These are phyloP conservation scores for Eimeria acervulina DNA, from an alignment of 169 alveolate species.

Conservation along the genomic window DNA sequence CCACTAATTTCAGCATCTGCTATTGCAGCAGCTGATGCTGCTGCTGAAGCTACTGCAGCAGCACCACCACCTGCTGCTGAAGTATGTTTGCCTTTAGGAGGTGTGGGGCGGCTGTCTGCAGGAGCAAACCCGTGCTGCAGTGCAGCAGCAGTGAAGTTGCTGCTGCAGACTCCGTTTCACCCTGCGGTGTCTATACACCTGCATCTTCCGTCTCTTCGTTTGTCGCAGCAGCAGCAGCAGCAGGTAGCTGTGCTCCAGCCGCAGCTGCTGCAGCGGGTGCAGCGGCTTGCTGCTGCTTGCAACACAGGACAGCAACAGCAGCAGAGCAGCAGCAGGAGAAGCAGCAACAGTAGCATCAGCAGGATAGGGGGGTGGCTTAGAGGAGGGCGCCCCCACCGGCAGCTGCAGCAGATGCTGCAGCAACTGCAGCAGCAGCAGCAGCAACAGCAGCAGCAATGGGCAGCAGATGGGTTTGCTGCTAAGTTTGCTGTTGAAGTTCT, in stretches of 20 bases:
- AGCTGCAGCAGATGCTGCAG: not conserved
- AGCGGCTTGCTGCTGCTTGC: too few species aligned
- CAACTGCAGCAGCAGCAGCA: slow-evolving; percentile 2
- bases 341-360: slow-evolving; percentile 11
- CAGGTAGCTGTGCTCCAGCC: not conserved
- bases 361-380: not conserved
- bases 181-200: slow-evolving; percentile 25
- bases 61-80: not conserved
- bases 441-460: slow-evolving; percentile 2
- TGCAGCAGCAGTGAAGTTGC: slow-evolving; percentile 2
- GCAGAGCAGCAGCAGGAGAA: too few species aligned
- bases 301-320: too few species aligned
- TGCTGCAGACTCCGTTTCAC: slow-evolving; percentile 37
- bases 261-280: not conserved
- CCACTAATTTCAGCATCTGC: not conserved
- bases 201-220: not conserved
- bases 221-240: slow-evolving; percentile 51
- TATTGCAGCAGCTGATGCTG: not conserved
- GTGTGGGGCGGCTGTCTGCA: slow-evolving; percentile 2
- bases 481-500: too few species aligned
- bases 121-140: not conserved
- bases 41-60: not conserved
- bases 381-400: not conserved
- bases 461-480: too few species aligned
- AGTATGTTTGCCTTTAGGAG: not conserved